Conservation (phyloP, 2,329 filamentous ascomycete genomes). For the Coleophoma crateriformis region DNA sequence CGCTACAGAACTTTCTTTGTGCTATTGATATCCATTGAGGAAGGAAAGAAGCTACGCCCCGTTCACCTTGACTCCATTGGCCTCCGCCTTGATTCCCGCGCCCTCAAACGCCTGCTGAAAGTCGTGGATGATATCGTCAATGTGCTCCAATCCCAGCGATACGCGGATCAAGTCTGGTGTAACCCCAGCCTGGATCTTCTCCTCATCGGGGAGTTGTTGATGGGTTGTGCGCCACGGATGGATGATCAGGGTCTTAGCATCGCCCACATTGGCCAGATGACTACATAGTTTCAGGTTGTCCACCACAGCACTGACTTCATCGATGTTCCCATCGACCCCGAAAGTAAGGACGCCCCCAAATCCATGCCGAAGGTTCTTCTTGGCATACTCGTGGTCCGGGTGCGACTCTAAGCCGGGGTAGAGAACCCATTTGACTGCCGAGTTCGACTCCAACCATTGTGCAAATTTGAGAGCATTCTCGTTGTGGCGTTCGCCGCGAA, state of each 20-base stretch:
- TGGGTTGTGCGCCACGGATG: constrained; percentile 66
- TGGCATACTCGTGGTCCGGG: constrained; percentile 52
- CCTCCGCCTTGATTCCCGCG: constrained; percentile 2
- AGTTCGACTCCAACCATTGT: constrained; percentile 58
- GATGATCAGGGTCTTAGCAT: constrained; percentile 56
- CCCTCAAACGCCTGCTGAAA: constrained; percentile 32
- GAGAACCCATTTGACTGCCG: constrained; percentile 62
- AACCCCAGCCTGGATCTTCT: constrained; percentile 55
- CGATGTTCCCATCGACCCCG: constrained; percentile 59
- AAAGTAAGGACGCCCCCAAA: constrained; percentile 65
- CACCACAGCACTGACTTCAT: constrained; percentile 60
- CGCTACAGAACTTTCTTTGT: too few relatives aligned
- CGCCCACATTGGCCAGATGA: constrained; percentile 65
- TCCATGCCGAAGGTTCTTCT: constrained; percentile 59
- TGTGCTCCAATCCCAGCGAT: constrained; percentile 58
- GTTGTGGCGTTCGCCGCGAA: constrained; percentile 60
- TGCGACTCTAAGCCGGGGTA: constrained; percentile 62
- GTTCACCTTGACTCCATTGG: neutral
- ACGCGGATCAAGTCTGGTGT: constrained; percentile 38
- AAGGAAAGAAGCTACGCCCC: too few relatives aligned
- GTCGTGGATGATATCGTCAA: constrained; percentile 64
- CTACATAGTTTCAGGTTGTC: constrained; percentile 65
- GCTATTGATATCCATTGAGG: too few relatives aligned
- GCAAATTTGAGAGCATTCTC: constrained; percentile 57
- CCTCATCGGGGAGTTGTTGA: constrained; percentile 57